Evolutionary conservation across 2,329 filamentous ascomycete species (phyloP), one percentile per base, ranked within the genome.

Genomic region (Magnaporthales sp.): DNA sequence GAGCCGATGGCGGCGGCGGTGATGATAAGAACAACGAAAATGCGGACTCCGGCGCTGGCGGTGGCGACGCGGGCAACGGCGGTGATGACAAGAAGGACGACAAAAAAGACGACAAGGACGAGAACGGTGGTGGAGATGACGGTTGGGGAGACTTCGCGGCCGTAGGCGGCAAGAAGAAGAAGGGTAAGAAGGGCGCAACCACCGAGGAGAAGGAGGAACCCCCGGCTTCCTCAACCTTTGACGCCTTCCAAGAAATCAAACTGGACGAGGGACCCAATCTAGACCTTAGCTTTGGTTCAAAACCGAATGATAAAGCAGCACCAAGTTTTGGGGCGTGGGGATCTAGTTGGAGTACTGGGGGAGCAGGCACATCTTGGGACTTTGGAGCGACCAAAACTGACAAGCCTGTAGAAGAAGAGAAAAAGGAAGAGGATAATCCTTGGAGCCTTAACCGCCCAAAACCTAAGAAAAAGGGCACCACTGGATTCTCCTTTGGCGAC

Each of bases 221-320:
- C 71, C 72, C 56, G 68, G 69, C 24, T 66, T 70, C 51, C 58
- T 73, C 67, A 13, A 81, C 80, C 63, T 77, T 82, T 60, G 83
- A 84, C 67, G 77, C 82, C n/a, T 91, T 91, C 70, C 83, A 90
- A 61, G 88, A 91, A 30, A 86, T 92, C 70, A 90, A 86, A 71
- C 76, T 92, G 29, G 84, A 88, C 70, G 87, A 89, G 67, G 81
- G 79, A n/a, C 84, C 86, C 1, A 84, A 85, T 66, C 73, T 87
- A 6, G 84, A 88, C 68, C 73, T 87, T 15, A 83, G 80, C 68
- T 82, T 87, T 71, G 83, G 82, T 64, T 74, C 78, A n/a, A 77
- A 27, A 22, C 11, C n/a, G 15, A 38, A 76, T 51, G 73, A 73
- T 13, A 84, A 84, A 69, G 73, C 75, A 54, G 68, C 72, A 29